Base-by-base conservation (phyloP, 2,329 filamentous ascomycete species). In the Penicillium sp. region DNA sequence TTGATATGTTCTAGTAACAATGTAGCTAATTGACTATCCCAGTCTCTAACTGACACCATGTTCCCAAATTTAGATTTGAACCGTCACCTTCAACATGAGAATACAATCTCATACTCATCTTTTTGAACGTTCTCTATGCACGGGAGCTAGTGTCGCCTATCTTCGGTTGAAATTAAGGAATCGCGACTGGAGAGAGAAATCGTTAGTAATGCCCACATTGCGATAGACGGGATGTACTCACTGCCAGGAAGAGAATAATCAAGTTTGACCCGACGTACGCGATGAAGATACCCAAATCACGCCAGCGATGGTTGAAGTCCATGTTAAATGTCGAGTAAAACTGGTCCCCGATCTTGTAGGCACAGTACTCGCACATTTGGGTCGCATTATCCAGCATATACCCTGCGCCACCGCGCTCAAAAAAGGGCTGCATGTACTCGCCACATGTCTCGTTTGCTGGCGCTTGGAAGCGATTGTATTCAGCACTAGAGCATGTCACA, bases 241-340 rank as follows among this genome's bases (percentile, higher is more conserved):
- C 75, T 31, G 75, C 78, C 43, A 82, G 47, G 57, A 83, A 81
- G 50, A 84, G 58, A 40, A 84, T 69, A 16, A 87, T 77, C 59
- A 93, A 62, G 66, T 94, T 95, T 62, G 84, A 89, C 11, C 70
- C 87, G 43, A 94, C 77, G 61, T 89, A 95, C 1, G 83, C 85
- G 26, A 79, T 57, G 56, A 84, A 85, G 51, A 95, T 94, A 1
- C 88, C 89, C 46, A 93, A 52, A 57, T 95, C 88, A 45, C 89
- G 79, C 89, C 89, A 95, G 13, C 89, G 74, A 54, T 86, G 69
- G 35, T 73, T 71, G 58, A 84, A 95, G 2, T 70, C 72, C 60
- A 94, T 78, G 2, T 78, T 77, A 14, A 94, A 76, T 0, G 80
- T 76, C 43, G 72, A 63, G 63, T 87, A 94, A 62, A 91, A 95